Evolutionary conservation across 352 stramenopile species (phyloP).

Genomic region (Phytophthora pisi): DNA sequence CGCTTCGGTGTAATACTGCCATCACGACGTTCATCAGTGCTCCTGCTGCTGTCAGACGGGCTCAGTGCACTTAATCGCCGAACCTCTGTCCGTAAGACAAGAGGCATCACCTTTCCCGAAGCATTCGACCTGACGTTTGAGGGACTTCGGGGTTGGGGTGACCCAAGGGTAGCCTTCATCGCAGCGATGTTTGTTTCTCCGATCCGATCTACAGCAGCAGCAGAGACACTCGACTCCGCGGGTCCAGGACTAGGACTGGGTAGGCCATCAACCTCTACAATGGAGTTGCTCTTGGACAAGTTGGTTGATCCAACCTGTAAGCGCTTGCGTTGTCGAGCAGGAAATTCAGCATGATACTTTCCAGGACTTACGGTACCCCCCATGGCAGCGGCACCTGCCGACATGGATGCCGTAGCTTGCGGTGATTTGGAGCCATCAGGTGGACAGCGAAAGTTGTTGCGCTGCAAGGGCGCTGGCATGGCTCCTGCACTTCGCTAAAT

Average conservation of each 20-base stretch:
- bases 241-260: constrained; percentile 22
- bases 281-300: constrained; percentile 41
- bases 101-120: constrained; percentile 6
- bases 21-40: constrained; percentile 14
- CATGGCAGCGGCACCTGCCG: constrained; percentile 25
- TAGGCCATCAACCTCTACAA: constrained; percentile 12
- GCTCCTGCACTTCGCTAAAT: background rate
- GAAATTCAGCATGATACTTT: constrained; percentile 54
- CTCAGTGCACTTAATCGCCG: constrained; percentile 19
- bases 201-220: constrained; percentile 34
- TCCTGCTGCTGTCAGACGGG: constrained; percentile 22
- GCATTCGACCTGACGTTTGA: constrained; percentile 5
- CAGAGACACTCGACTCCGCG: constrained; percentile 19
- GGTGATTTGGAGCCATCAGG: constrained; percentile 33
- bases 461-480: constrained; percentile 53
- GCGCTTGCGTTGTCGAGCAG: constrained; percentile 60
- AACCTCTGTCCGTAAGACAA: constrained; percentile 29
- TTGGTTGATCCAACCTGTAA: constrained; percentile 84
- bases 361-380: constrained; percentile 14
- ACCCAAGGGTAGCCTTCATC: constrained; percentile 39
- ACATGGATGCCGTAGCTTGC: constrained; percentile 12
- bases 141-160: constrained; percentile 14
- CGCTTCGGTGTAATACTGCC: constrained; percentile 9
- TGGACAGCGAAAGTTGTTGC: constrained; percentile 68
- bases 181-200: constrained; percentile 56